Conservation (phyloP, 192 early-diverging fungal genomes). For the Backusella psychrophila region DNA sequence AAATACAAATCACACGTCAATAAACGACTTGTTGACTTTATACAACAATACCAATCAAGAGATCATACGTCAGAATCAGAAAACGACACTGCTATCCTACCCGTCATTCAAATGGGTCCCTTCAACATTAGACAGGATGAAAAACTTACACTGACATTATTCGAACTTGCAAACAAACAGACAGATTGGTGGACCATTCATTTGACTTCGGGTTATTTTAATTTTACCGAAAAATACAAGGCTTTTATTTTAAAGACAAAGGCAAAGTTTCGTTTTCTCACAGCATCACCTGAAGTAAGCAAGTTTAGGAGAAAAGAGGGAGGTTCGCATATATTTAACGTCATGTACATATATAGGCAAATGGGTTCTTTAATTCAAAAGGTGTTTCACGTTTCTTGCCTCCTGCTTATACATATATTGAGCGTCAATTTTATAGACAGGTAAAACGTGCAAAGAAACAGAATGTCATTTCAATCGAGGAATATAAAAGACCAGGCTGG, state of each 20-base stretch:
- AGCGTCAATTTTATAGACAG: slow-evolving; percentile 63
- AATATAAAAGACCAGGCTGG: slow-evolving; percentile 82
- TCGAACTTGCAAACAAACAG: slow-evolving; percentile 50
- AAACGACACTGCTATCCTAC: slow-evolving; percentile 70
- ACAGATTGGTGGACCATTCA: slow-evolving; percentile 54
- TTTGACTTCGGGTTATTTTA: slow-evolving; percentile 93
- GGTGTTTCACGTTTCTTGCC: slow-evolving; percentile 90
- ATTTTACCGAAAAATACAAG: slow-evolving; percentile 75
- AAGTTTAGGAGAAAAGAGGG: background rate
- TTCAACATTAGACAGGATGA: slow-evolving; percentile 82
- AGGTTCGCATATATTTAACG: background rate
- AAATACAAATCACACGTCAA: slow-evolving; percentile 56
- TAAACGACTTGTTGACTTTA: slow-evolving; percentile 46
- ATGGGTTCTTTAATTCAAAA: slow-evolving; percentile 85
- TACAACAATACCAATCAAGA: slow-evolving; percentile 31
- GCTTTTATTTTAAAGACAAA: slow-evolving; percentile 54
- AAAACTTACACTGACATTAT: slow-evolving; percentile 54
- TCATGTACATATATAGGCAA: slow-evolving; percentile 61
- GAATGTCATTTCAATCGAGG: slow-evolving; percentile 64
- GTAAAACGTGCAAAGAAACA: slow-evolving; percentile 40
- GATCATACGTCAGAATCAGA: slow-evolving; percentile 16
- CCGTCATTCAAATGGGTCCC: slow-evolving; percentile 86
- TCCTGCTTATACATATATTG: slow-evolving; percentile 86
- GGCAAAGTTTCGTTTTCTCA: slow-evolving; percentile 69
- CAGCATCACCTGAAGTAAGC: slow-evolving; percentile 82